Conservation (phyloP, 2,329 filamentous ascomycete genomes). For the Verticillium nonalfalfae region DNA sequence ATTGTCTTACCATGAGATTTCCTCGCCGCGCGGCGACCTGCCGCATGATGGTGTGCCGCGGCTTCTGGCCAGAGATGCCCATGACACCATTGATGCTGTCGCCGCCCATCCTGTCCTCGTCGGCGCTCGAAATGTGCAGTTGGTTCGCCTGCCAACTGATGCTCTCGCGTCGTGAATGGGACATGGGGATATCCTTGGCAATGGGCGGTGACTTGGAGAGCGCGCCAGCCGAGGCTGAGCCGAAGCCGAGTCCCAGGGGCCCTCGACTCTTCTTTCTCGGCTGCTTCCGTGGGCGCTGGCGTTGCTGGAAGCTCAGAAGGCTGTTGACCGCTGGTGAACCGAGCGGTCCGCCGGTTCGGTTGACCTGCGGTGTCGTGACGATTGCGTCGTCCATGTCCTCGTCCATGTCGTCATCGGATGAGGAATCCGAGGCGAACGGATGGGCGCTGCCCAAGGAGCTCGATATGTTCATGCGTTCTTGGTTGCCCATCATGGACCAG, state of each 20-base stretch:
- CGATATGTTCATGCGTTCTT: conserved; percentile 66
- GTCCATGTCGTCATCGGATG: conserved; percentile 65
- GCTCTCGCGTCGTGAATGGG: conserved; percentile 69
- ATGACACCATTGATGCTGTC: conserved; percentile 31
- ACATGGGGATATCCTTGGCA: conserved; percentile 26
- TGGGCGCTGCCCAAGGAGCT: conserved; percentile 75
- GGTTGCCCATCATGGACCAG: conserved; percentile 65
- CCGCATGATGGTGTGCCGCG: conserved; percentile 66
- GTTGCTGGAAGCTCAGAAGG: conserved; percentile 76
- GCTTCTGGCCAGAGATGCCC: conserved; percentile 17
- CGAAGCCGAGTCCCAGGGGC: conserved; percentile 44
- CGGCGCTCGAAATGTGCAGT: conserved; percentile 73
- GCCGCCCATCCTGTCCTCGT: conserved; percentile 63
- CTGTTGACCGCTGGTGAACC: conserved; percentile 66
- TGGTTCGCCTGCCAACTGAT: conserved; percentile 88
- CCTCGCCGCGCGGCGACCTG: conserved; percentile 79
- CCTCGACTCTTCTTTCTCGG: conserved; percentile 45
- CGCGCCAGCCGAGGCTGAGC: conserved; percentile 24
- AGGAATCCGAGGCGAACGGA: conserved; percentile 66
- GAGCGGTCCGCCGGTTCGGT: conserved; percentile 47
- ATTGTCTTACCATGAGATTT: conserved; percentile 69
- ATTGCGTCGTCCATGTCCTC: conserved; percentile 76
- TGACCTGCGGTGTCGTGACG: conserved; percentile 73
- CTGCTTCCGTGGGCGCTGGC: conserved; percentile 66
- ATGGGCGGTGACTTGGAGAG: conserved; percentile 71